Percentiles rank a stretch among this genome's conserved stretches.
Conservation (phyloP, 1,284 basidiomycete genomes). For the Puccinia triticina region DNA sequence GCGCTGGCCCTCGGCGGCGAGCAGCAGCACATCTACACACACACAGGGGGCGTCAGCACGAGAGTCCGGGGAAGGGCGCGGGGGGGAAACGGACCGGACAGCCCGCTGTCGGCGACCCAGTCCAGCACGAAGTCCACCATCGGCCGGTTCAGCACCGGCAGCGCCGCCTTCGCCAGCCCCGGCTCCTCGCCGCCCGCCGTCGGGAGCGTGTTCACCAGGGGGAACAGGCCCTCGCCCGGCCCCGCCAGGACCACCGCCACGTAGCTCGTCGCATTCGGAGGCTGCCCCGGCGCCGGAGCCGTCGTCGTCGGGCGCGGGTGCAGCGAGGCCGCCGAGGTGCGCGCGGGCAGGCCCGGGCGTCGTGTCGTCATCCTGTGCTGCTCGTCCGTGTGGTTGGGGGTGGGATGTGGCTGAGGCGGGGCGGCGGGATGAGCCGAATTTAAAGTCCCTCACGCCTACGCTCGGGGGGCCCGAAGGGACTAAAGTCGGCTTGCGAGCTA, state of each 20-base stretch:
- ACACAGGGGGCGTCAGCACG: not conserved
- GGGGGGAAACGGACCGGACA: not conserved
- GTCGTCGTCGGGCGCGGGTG: not conserved
- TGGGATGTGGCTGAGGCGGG: no score
- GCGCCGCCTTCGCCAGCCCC: constrained; percentile 13
- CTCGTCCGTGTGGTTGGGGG: no score
- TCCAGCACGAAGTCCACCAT: constrained; percentile 35
- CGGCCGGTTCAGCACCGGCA: constrained; percentile 31
- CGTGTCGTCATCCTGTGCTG: no score
- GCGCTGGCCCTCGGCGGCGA: constrained; percentile 39
- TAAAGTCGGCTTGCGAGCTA: no score
- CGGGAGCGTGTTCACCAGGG: constrained; percentile 20
- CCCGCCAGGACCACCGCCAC: constrained; percentile 43
- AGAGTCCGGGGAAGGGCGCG: not conserved
- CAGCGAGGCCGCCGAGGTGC: not conserved
- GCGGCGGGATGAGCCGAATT: no score
- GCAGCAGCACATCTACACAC: constrained; percentile 24
- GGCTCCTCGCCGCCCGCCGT: not conserved
- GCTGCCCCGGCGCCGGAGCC: not conserved
- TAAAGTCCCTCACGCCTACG: no score
- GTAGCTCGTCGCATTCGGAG: constrained; percentile 3
- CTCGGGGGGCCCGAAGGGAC: no score
- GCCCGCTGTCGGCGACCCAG: constrained; percentile 36
- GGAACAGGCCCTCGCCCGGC: constrained; percentile 40
- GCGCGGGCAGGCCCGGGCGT: not conserved